Conservation (phyloP, 495 filamentous ascomycete genomes). For the Pyrenopolyporus hunteri region DNA sequence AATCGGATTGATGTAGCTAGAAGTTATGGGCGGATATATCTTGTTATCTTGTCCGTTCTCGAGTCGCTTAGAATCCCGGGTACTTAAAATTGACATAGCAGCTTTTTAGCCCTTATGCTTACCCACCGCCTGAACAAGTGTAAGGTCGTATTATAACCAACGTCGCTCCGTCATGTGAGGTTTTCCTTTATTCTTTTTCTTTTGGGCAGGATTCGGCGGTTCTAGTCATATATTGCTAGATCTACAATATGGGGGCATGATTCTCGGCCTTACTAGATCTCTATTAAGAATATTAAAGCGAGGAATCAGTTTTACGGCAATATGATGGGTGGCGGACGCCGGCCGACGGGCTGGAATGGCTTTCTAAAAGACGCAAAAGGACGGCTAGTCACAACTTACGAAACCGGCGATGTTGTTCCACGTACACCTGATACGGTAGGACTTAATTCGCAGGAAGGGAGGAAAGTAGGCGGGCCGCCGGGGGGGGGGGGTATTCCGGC, state of each 20-base stretch:
- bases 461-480: neutral
- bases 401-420: conserved; percentile 67
- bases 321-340: conserved; percentile 59
- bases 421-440: conserved; percentile 62
- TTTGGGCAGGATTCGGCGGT: conserved; percentile 54
- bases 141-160: no score
- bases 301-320: conserved; percentile 62
- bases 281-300: conserved; percentile 59
- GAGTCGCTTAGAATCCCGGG: no score
- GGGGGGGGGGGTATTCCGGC: no score
- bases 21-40: no score
- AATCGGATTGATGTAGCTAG: no score
- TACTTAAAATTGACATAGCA: no score
- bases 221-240: conserved; percentile 58
- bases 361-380: conserved; percentile 50
- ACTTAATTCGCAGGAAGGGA: no score
- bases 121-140: no score
- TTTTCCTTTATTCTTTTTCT: no score
- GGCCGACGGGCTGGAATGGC: conserved; percentile 50
- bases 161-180: no score
- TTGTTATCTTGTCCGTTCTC: no score
- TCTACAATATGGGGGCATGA: conserved; percentile 62
- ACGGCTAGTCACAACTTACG: conserved; percentile 62
- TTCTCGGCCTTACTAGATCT: conserved; percentile 47
- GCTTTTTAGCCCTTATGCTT: no score